Percentiles rank a stretch among this genome's conserved stretches.
Conservation (phyloP, 371 early-diverging fungal genomes). For the Haplosporangium sp. region DNA sequence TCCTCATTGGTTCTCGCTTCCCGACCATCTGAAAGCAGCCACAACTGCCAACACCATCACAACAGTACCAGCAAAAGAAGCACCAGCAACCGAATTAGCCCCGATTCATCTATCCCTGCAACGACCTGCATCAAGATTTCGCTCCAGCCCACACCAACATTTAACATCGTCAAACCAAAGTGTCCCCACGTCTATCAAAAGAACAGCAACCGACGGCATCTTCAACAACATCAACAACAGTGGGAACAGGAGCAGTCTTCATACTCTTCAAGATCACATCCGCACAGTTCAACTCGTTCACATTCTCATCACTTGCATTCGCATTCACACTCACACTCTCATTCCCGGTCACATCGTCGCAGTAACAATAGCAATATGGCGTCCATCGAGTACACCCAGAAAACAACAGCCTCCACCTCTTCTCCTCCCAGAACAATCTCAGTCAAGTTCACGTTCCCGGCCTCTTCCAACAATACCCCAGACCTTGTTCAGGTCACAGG, state of each 20-base stretch:
- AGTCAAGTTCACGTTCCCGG: conserved; percentile 28
- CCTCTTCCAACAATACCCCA: conserved; percentile 10
- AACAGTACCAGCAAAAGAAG: neutral
- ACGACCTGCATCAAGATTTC: conserved; percentile 52
- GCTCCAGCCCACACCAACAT: conserved; percentile 36
- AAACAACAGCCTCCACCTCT: neutral
- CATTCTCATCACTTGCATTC: conserved; percentile 2
- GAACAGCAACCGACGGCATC: conserved; percentile 31
- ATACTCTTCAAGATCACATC: neutral
- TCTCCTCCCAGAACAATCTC: conserved; percentile 1
- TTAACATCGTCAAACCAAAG: conserved; percentile 44
- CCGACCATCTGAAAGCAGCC: neutral
- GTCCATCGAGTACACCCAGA: conserved; percentile 18
- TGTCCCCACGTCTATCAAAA: conserved; percentile 38
- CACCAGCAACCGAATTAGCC: conserved; percentile 29
- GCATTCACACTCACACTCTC: conserved; percentile 11
- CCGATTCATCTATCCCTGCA: conserved; percentile 40
- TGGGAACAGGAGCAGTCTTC: conserved; percentile 11
- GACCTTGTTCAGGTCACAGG: conserved; percentile 39
- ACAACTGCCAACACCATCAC: conserved; percentile 2
- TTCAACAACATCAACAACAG: conserved; percentile 30
- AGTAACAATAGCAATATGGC: conserved; percentile 13
- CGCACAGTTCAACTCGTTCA: neutral
- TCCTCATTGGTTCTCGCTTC: neutral
- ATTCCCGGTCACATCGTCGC: conserved; percentile 15